Evolutionary conservation across 495 filamentous ascomycete genomes (phyloP), one percentile per base, ranked within the genome.

Genomic region (Hypoxylon perforatum): DNA sequence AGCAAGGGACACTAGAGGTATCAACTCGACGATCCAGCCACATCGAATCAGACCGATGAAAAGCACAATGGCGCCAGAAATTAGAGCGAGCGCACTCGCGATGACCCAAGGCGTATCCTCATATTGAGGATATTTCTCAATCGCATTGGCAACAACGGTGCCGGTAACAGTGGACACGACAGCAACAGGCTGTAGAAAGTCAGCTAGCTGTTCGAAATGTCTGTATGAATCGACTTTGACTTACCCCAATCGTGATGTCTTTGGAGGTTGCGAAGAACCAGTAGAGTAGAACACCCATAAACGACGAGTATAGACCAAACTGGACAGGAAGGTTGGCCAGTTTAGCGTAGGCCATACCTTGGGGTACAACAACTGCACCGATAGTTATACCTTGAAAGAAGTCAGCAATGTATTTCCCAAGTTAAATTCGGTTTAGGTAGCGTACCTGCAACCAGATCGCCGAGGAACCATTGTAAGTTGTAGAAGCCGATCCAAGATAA

Each of bases 211-310:
- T 33, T 21, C 33, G 5, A 82, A 86, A 81, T 76, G 88, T 86
- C 21, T 9, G 17, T 22, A 46, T 45, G 10, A 45, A 12, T 23
- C 15, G 51, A 19, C n/a, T 1, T 23, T 17, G 0, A 87, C 91
- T 82, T 80, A 94, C 92, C n/a, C 95, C 95, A 52, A 99, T 98
- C 7, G 95, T 98, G 73, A 99, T 98, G 77, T 99, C 95, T 73
- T 99, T 99, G 0, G 96, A 98, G 1, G 95, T 99, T 1, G 95
- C 95, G 70, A 99, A 98, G 76, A 98, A 96, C 95, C 95, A 98
- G 69, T 99, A 99, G 48, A 97, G 76, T 61, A 97, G 74, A 3
- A 98, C 94, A 22, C 95, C 95, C 90, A 98, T 97, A 71, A 99
- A 99, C 0, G 94, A 97, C 0, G 94, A 95, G 74, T 99, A 99